Evolutionary conservation across 2,329 filamentous ascomycete genomes (phyloP).

Genomic region (Microdochium bolleyi): DNA sequence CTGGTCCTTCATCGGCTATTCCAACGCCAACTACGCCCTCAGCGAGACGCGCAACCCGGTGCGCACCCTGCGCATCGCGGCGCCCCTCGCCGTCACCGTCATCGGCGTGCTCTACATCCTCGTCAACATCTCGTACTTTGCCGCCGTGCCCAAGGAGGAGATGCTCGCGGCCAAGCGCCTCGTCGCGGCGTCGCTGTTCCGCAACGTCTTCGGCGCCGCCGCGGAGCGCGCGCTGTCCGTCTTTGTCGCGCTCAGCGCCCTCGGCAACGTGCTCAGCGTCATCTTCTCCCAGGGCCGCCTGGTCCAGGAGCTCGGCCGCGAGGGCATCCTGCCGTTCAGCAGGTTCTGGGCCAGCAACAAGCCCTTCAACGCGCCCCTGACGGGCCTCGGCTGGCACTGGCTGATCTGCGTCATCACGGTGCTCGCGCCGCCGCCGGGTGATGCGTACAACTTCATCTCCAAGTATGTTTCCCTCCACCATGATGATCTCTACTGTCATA

Average conservation of each 20-base stretch:
- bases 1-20: conserved; percentile 57
- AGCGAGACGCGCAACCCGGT: conserved; percentile 47
- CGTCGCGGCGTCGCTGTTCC: conserved; percentile 54
- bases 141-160: conserved; percentile 50
- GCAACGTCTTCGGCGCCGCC: conserved; percentile 50
- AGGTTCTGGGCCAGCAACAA: conserved; percentile 62
- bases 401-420: conserved; percentile 57
- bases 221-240: conserved; percentile 40
- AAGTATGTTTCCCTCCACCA: conserved; percentile 18
- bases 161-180: conserved; percentile 50
- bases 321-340: conserved; percentile 59
- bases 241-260: conserved; percentile 52
- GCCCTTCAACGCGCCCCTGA: conserved; percentile 58
- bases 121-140: conserved; percentile 59
- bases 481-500: background rate
- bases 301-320: conserved; percentile 61
- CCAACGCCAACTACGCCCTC: conserved; percentile 55
- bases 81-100: conserved; percentile 47
- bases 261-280: conserved; percentile 55
- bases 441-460: conserved; percentile 61
- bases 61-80: conserved; percentile 45
- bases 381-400: conserved; percentile 57
- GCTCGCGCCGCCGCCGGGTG: conserved; percentile 56
- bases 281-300: conserved; percentile 51
- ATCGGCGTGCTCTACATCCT: conserved; percentile 55